These are phyloP conservation scores for Verbena officinalis DNA, from an alignment of 257 asterid genomes.

Conservation along the genomic window DNA sequence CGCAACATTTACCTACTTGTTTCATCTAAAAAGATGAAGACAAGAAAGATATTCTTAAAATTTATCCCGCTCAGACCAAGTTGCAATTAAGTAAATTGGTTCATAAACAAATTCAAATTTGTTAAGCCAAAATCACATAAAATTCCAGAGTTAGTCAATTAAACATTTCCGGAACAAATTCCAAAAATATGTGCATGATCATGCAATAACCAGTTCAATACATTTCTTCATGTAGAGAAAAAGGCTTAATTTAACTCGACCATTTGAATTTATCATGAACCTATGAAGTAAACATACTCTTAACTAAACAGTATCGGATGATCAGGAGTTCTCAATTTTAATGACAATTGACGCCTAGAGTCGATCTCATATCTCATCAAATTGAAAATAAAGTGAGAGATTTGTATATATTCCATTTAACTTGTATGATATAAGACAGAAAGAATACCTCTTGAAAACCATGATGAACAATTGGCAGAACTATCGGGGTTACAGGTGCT, in stretches of 20 bases:
- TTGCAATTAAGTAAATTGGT: background rate
- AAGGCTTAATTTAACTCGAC: no score
- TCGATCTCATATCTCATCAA: slow-evolving; percentile 11
- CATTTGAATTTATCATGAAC: no score
- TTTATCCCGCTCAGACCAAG: no score
- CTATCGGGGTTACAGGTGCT: slow-evolving; percentile 90
- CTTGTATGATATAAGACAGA: slow-evolving; percentile 4
- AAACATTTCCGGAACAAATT: background rate
- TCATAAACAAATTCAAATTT: background rate
- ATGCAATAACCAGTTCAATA: slow-evolving; percentile 13
- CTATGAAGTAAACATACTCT: background rate
- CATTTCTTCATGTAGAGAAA: slow-evolving; percentile 13
- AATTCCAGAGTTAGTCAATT: background rate
- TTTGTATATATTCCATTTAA: slow-evolving; percentile 2
- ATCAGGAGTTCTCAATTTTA: slow-evolving; percentile 1
- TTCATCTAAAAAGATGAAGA: no score
- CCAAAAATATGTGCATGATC: background rate
- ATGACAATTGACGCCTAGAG: background rate
- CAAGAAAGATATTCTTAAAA: no score
- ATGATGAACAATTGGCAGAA: slow-evolving; percentile 87
- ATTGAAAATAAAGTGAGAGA: background rate
- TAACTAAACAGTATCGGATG: background rate
- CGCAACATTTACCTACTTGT: no score
- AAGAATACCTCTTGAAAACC: slow-evolving; percentile 82
- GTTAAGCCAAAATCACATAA: background rate